phyloP scores from a whole-genome alignment of 495 filamentous ascomycete genomes.

The Penicillium longicatenatum region DNA sequence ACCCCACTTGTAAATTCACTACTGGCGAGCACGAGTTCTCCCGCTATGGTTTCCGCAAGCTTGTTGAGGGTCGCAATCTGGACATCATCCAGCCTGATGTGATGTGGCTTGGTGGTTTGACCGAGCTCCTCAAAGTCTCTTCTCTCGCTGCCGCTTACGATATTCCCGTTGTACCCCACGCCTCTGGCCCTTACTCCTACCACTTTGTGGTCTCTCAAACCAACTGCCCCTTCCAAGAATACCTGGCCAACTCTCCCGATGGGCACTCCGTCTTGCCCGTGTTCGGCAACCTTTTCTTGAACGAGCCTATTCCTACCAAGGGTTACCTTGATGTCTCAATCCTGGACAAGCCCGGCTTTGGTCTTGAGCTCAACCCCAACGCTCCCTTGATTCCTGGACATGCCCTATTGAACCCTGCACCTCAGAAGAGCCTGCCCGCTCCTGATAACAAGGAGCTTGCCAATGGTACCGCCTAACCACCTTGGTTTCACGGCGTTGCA shows the following conservation, averaged over 20 bases:
- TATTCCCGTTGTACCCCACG: slow-evolving; percentile 91
- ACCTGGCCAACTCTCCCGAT: slow-evolving; percentile 87
- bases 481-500: slow-evolving; percentile 6
- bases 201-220: slow-evolving; percentile 90
- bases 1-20: slow-evolving; percentile 90
- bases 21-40: slow-evolving; percentile 95
- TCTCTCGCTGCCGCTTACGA: slow-evolving; percentile 90
- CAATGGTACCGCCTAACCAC: slow-evolving; percentile 26
- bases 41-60: slow-evolving; percentile 88
- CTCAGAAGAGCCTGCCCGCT: slow-evolving; percentile 55
- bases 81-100: slow-evolving; percentile 95
- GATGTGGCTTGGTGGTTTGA: slow-evolving; percentile 95
- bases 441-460: slow-evolving; percentile 36
- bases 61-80: slow-evolving; percentile 86
- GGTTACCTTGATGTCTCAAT: slow-evolving; percentile 77
- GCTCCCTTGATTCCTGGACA: slow-evolving; percentile 76
- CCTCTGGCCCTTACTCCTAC: slow-evolving; percentile 89
- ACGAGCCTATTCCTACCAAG: slow-evolving; percentile 84
- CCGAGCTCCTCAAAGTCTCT: slow-evolving; percentile 85
- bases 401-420: slow-evolving; percentile 71
- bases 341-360: slow-evolving; percentile 89
- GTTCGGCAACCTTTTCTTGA: slow-evolving; percentile 86
- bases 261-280: slow-evolving; percentile 86
- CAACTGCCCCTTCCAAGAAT: slow-evolving; percentile 93
- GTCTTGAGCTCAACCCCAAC: slow-evolving; percentile 78